phyloP scores from a whole-genome alignment of 1,284 basidiomycete species.

The Coriolopsis trogii region DNA sequence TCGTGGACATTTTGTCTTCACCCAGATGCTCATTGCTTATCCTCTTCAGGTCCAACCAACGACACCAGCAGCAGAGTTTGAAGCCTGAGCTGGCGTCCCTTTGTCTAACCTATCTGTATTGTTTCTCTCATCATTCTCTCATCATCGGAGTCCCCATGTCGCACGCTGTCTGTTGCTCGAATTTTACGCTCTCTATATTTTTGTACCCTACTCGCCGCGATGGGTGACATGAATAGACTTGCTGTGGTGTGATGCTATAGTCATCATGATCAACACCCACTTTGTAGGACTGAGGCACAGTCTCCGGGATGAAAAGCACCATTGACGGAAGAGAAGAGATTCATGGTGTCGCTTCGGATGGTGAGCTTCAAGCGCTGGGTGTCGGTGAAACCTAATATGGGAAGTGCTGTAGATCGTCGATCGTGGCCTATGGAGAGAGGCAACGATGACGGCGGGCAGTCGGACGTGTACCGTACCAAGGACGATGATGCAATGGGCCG shows the following conservation, averaged over 20 bases:
- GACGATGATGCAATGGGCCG: too few species aligned
- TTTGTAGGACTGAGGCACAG: too few species aligned
- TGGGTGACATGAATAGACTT: conserved; percentile 2
- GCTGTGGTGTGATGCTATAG: conserved; percentile 15
- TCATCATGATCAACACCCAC: too few species aligned
- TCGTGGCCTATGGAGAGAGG: background rate
- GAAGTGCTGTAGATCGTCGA: conserved; percentile 10
- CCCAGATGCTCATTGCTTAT: background rate
- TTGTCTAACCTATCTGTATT: background rate
- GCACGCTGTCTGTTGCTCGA: too few species aligned
- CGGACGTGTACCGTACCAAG: too few species aligned
- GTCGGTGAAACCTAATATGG: conserved; percentile 3
- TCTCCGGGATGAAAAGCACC: too few species aligned
- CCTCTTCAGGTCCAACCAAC: background rate
- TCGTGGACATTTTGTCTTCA: background rate
- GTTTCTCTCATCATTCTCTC: too few species aligned
- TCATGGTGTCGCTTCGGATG: too few species aligned
- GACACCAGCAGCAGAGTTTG: background rate
- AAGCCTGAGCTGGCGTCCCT: too few species aligned
- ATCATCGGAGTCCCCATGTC: too few species aligned
- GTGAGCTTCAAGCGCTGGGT: background rate
- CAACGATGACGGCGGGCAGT: too few species aligned
- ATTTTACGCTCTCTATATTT: background rate
- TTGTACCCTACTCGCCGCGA: conserved; percentile 8
- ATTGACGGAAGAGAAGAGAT: too few species aligned